Conservation (phyloP, 805 yeast genomes). For the Zygosaccharomyces rouxii region DNA sequence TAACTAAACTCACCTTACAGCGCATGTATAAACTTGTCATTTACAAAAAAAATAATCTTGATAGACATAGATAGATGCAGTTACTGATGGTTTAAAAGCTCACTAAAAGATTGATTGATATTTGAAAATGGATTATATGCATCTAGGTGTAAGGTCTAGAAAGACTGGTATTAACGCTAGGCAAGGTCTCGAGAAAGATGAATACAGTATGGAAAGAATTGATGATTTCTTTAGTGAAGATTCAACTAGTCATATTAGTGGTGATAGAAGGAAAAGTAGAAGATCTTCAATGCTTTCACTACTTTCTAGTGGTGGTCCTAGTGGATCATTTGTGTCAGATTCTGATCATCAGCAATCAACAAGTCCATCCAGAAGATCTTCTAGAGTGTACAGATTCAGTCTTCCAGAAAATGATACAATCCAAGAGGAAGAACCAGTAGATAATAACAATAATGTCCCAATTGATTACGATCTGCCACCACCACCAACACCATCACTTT, state of each 20-base stretch:
- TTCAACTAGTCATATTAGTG: slow-evolving; percentile 14
- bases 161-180: slow-evolving; percentile 57
- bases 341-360: not conserved
- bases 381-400: slow-evolving; percentile 2
- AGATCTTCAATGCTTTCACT: slow-evolving; percentile 21
- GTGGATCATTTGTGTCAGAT: not conserved
- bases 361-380: slow-evolving; percentile 9
- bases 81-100: not conserved
- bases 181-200: slow-evolving; percentile 47
- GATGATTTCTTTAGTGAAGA: slow-evolving; percentile 65
- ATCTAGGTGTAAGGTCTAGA: slow-evolving; percentile 58
- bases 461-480: not conserved
- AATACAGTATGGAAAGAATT: slow-evolving; percentile 61
- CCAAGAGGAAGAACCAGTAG: slow-evolving; percentile 1
- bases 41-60: not conserved
- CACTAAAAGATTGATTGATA: not conserved
- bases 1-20: not conserved
- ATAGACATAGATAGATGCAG: not conserved
- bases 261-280: slow-evolving; percentile 19
- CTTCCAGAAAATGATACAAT: not conserved
- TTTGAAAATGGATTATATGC: slow-evolving; percentile 38
- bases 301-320: slow-evolving; percentile 1
- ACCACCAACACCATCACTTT: not conserved
- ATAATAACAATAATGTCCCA: not conserved
- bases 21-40: not conserved